Conservation (phyloP, 2,329 filamentous ascomycete genomes). For the Sporothrix euskadiensis region DNA sequence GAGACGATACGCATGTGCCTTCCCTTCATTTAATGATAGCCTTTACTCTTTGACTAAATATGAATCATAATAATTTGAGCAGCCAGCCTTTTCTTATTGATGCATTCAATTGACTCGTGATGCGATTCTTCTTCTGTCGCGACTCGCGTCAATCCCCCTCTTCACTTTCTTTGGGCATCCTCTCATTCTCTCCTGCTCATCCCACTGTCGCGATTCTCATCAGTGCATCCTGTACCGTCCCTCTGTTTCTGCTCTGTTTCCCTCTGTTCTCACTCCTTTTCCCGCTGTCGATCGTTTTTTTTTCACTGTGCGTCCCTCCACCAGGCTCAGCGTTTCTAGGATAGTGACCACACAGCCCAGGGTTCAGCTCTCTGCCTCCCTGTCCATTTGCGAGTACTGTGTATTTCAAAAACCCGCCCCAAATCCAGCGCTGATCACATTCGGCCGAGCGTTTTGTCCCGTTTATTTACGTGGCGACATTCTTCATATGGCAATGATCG, state of each 20-base stretch:
- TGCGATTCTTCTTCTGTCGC: neutral
- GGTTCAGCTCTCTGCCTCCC: neutral
- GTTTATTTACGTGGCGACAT: neutral
- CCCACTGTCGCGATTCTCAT: neutral
- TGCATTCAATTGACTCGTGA: neutral
- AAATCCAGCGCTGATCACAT: neutral
- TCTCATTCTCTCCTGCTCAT: neutral
- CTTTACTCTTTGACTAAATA: neutral
- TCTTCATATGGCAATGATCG: neutral
- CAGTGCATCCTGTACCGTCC: too few relatives aligned
- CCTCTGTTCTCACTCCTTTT: neutral
- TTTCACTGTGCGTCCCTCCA: neutral
- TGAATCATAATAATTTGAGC: neutral
- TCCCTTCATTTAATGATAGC: neutral
- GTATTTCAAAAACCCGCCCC: neutral
- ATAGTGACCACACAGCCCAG: neutral
- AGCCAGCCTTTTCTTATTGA: too few relatives aligned
- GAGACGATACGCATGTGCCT: neutral
- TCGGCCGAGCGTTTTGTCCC: neutral
- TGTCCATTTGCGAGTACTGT: neutral
- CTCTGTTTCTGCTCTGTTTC: too few relatives aligned
- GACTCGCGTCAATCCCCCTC: neutral
- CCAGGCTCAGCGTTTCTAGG: neutral
- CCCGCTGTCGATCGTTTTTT: neutral
- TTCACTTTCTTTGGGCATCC: neutral